Evolutionary conservation across 2,329 filamentous ascomycete genomes (phyloP).

Genomic region (Zalaria obscura): DNA sequence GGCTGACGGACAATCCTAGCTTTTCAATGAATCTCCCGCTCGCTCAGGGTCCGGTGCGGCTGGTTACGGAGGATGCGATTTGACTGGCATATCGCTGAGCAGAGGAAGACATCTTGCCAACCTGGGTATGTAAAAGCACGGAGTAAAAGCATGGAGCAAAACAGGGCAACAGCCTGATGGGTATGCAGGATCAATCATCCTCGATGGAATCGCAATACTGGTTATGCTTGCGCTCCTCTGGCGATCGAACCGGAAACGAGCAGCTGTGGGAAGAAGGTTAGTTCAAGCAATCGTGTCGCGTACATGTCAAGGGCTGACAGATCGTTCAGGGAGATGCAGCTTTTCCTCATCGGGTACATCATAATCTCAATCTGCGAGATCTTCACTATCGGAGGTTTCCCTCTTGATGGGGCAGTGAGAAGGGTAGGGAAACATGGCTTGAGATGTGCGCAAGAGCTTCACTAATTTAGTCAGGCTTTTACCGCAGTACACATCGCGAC

Average conservation of each 20-base stretch:
- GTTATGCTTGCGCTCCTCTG: conserved; percentile 54
- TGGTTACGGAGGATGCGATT: conserved; percentile 55
- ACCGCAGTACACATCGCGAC: conserved; percentile 80
- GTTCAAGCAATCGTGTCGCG: conserved; percentile 10
- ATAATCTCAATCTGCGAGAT: conserved; percentile 90
- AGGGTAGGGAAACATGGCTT: conserved; percentile 39
- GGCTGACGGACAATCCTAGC: conserved; percentile 31
- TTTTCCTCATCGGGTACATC: conserved; percentile 78
- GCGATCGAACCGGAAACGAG: conserved; percentile 76
- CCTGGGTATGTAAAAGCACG: conserved; percentile 45
- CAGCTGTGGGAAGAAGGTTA: conserved; percentile 84
- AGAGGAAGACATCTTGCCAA: conserved; percentile 59
- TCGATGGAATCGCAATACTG: conserved; percentile 64
- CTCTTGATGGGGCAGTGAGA: conserved; percentile 54
- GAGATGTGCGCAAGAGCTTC: background rate
- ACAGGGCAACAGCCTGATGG: conserved; percentile 15
- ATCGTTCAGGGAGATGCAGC: conserved; percentile 71
- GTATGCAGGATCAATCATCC: conserved; percentile 63
- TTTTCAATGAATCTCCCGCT: conserved; percentile 42
- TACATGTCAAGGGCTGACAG: conserved; percentile 1
- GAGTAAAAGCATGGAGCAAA: conserved; percentile 1
- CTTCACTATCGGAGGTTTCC: conserved; percentile 85
- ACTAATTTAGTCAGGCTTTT: conserved; percentile 48
- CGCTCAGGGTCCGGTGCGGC: conserved; percentile 39
- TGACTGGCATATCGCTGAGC: conserved; percentile 62